Evolutionary conservation across 169 alveolate genomes (phyloP).

Genomic region (Plasmodium sp.): DNA sequence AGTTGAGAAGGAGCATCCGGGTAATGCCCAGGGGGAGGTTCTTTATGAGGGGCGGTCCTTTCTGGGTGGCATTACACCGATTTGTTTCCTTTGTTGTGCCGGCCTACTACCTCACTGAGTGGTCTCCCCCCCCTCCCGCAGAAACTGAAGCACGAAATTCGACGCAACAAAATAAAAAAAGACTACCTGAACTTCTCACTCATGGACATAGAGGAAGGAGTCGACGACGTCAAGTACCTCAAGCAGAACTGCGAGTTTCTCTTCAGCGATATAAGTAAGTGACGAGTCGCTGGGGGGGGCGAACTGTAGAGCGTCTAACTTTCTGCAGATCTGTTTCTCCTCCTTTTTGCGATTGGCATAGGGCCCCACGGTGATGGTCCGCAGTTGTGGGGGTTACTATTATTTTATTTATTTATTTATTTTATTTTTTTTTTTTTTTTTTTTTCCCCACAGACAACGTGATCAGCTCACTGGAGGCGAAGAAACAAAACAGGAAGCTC

Average conservation of each 20-base stretch:
- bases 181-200: conserved; percentile 23
- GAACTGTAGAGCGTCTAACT: neutral
- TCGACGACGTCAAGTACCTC: conserved; percentile 47
- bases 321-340: neutral
- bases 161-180: conserved; percentile 50
- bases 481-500: conserved; percentile 30
- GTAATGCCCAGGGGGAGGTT: neutral
- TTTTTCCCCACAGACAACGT: conserved; percentile 14
- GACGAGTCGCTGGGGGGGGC: neutral
- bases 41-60: too few relatives aligned
- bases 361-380: neutral
- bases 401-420: neutral
- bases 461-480: conserved; percentile 47
- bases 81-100: neutral
- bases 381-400: neutral
- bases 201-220: conserved; percentile 57
- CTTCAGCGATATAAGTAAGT: conserved; percentile 43
- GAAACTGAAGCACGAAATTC: conserved; percentile 41
- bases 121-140: neutral
- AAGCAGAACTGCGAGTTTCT: conserved; percentile 51
- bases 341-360: neutral
- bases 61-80: too few relatives aligned
- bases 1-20: conserved; percentile 26
- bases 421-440: neutral
- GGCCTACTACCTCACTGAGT: neutral